Evolutionary conservation across 1,284 basidiomycete genomes (phyloP), one percentile per base, ranked within the genome.

Genomic region (Schizophyllum commune): DNA sequence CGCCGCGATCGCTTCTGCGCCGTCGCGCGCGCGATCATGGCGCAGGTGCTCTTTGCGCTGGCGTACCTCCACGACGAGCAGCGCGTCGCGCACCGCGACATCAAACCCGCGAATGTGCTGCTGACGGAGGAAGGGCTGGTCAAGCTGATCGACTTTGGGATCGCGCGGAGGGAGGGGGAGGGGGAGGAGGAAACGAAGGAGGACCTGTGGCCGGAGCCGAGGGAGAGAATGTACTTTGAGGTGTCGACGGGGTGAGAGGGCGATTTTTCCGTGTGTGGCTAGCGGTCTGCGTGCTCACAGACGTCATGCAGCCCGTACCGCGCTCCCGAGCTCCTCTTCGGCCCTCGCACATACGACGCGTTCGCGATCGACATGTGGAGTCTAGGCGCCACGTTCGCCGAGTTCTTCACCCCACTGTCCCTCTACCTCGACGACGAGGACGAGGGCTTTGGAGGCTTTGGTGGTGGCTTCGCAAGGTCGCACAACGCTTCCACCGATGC

Each of bases 261-360:
- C n/a, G n/a, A n/a, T n/a, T n/a, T n/a, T n/a, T n/a, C n/a, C n/a
- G n/a, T n/a, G n/a, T n/a, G n/a, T n/a, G n/a, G n/a, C n/a, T n/a
- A n/a, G n/a, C n/a, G n/a, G n/a, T n/a, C n/a, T n/a, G n/a, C n/a
- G n/a, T n/a, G n/a, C n/a, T n/a, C n/a, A n/a, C n/a, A n/a, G n/a
- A n/a, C n/a, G n/a, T n/a, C n/a, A n/a, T n/a, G n/a, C n/a, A 75
- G 94, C 52, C 78, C 88, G 0, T 96, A 96, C 71, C 86, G 95
- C 19, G 90, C 96, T 0, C 95, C 95, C 0, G 96, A 98, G 70
- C 81, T 98, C 0, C 80, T 98, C 2, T 97, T 98, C 65, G 89
- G 89, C 0, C 75, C 86, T 0, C 74, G 77, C 6, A 73, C 75
- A 2, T 98, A 98, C 74, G 82, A 92, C 64, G 79, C 92, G 0